These are phyloP conservation scores for Yamadazyma laniorum DNA, from an alignment of 805 yeast genomes.

Conservation along the genomic window DNA sequence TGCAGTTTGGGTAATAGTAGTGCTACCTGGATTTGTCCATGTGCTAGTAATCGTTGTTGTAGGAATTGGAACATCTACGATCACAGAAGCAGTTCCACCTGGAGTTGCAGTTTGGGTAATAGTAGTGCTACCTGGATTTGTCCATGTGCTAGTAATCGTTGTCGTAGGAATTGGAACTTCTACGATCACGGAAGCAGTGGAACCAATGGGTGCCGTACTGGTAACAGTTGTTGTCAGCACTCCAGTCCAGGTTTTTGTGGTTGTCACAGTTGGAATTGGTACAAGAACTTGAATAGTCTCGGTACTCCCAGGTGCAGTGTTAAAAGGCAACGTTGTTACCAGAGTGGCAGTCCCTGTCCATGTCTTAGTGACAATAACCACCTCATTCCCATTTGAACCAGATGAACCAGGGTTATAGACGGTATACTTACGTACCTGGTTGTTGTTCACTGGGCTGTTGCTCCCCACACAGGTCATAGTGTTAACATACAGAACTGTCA, in stretches of 20 bases:
- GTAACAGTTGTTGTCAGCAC: constrained; percentile 15
- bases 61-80: constrained; percentile 15
- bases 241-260: constrained; percentile 16
- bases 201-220: constrained; percentile 17
- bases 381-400: constrained; percentile 16
- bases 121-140: constrained; percentile 13
- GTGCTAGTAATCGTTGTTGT: too few species aligned
- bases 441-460: background rate
- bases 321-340: constrained; percentile 18
- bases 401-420: constrained; percentile 5
- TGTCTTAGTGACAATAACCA: constrained; percentile 16
- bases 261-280: constrained; percentile 19
- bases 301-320: constrained; percentile 17
- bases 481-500: constrained; percentile 8
- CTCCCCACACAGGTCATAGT: constrained; percentile 12
- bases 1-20: background rate
- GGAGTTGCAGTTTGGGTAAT: constrained; percentile 18
- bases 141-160: constrained; percentile 13
- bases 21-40: too few species aligned
- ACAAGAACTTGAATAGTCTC: constrained; percentile 22
- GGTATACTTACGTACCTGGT: background rate
- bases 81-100: constrained; percentile 20
- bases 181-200: constrained; percentile 19
- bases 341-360: constrained; percentile 19
- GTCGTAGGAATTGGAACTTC: constrained; percentile 13